These are phyloP conservation scores for Chaetomiaceae sp. DNA, from an alignment of 2,329 filamentous ascomycete species.

Conservation along the genomic window DNA sequence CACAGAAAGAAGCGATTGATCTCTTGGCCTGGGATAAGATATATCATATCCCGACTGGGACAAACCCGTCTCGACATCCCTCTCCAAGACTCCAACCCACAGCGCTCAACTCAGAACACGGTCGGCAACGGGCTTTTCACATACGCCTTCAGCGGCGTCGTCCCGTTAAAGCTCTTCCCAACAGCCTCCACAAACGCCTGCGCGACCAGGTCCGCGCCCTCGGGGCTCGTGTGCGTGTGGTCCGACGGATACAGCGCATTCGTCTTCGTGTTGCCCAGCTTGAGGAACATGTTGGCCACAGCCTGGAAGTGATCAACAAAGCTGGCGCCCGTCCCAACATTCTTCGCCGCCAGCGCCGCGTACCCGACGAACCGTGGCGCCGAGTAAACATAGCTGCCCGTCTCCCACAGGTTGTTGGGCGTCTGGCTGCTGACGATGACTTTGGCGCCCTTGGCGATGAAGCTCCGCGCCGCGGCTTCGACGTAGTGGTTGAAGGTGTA, in stretches of 20 bases:
- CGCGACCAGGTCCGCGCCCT: constrained; percentile 50
- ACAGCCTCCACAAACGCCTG: constrained; percentile 54
- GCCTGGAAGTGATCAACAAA: constrained; percentile 58
- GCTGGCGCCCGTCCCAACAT: constrained; percentile 40
- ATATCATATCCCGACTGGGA: too few species aligned
- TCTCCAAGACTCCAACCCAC: too few species aligned
- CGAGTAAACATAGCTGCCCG: constrained; percentile 45
- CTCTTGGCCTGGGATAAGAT: too few species aligned
- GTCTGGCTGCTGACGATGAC: constrained; percentile 57
- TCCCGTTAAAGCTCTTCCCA: constrained; percentile 25
- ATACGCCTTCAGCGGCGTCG: constrained; percentile 27
- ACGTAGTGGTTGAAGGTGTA: constrained; percentile 33
- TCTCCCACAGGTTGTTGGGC: constrained; percentile 61
- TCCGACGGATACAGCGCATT: constrained; percentile 52
- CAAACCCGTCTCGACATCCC: too few species aligned
- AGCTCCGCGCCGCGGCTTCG: constrained; percentile 30
- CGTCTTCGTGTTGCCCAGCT: constrained; percentile 43
- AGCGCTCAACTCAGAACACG: constrained; percentile 20
- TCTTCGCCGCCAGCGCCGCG: constrained; percentile 32
- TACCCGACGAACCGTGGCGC: constrained; percentile 55
- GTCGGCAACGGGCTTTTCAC: constrained; percentile 23
- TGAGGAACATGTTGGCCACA: constrained; percentile 45
- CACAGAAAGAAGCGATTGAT: too few species aligned
- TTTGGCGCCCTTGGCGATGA: constrained; percentile 51
- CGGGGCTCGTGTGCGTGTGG: constrained; percentile 57